Conservation (phyloP, 768 basidiomycete species). For the Pulveroboletus sp. region DNA sequence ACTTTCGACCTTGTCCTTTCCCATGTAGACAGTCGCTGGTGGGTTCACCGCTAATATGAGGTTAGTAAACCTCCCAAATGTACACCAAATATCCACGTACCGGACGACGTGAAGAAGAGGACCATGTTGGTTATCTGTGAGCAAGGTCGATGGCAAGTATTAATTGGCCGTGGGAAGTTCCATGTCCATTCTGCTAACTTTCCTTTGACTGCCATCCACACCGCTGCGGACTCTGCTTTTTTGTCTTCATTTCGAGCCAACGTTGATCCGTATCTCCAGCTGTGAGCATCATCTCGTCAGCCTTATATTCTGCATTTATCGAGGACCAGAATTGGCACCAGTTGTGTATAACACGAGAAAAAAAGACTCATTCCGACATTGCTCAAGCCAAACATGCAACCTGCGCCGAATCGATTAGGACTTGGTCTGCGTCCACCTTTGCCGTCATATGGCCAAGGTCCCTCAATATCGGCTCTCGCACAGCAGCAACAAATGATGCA, state of each 20-base stretch:
- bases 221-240: not conserved
- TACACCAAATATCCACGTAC: constrained; percentile 17
- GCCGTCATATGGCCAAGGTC: constrained; percentile 86
- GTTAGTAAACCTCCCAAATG: not conserved
- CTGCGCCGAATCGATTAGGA: constrained; percentile 68
- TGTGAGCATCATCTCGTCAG: not conserved
- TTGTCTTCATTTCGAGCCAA: not conserved
- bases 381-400: constrained; percentile 47
- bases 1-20: constrained; percentile 96
- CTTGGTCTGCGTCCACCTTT: constrained; percentile 85
- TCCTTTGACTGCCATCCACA: constrained; percentile 1
- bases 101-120: constrained; percentile 57
- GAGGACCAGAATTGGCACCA: not conserved
- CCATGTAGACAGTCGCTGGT: constrained; percentile 82
- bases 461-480: constrained; percentile 87
- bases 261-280: not conserved
- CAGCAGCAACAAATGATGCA: constrained; percentile 67
- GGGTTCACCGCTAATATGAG: constrained; percentile 49
- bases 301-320: not conserved
- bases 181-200: not conserved
- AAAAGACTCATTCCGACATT: not conserved
- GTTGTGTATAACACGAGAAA: constrained; percentile 1
- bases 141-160: too few relatives aligned
- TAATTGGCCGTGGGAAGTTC: constrained; percentile 4
- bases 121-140: constrained; percentile 50